Evolutionary conservation across 176 grass and related monocot species (phyloP), one percentile per base, ranked within the genome.

Genomic region (Juncus inflexus): DNA sequence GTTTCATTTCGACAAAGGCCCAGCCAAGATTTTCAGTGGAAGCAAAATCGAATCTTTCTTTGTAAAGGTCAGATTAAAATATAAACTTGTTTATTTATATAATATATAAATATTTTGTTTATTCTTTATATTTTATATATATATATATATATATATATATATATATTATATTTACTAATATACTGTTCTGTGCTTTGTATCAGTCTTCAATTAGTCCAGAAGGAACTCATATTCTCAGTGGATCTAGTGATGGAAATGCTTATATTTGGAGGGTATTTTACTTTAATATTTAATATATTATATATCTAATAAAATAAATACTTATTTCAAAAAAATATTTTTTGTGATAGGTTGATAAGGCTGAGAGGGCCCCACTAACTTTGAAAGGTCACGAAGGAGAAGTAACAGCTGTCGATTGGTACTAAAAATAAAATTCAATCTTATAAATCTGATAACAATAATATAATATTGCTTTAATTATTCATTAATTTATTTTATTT

Each of bases 41-140:
- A 92, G 94, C 65, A 99, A 86, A 92, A 90, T 99, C 1, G 88
- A 89, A 28, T 99, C 88, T 58, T 99, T 99, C 65, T 99, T 89
- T 84, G 94, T 92, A 6, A 99, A 99, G 86, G 86, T 80, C 49
- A 81, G 81, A 63, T 58, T 3, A 41, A 38, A 19, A 35, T 11
- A 1, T 47, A 41, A 7, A 60, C 35, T 10, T 28, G 3, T 77
- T 35, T 50, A 7, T 40, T 69, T 45, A 43, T 6, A 42, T 37
- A 40, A 61, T 59, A 60, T 9, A 11, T 66, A 45, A 45, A 45
- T 7, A 49, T 66, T 13, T 36, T 37, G 0, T 58, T 45, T 66
- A 28, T 71, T 49, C 65, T n/a, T n/a, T n/a, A n/a, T n/a, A n/a
- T n/a, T n/a, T n/a, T 61, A 28, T 45, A 69, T 28, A 70, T 70